A percentile compares a stretch with the other conserved stretches of the same genome.
Conservation (phyloP, 176 grass and related monocot genomes). For the Triticum monococcum region DNA sequence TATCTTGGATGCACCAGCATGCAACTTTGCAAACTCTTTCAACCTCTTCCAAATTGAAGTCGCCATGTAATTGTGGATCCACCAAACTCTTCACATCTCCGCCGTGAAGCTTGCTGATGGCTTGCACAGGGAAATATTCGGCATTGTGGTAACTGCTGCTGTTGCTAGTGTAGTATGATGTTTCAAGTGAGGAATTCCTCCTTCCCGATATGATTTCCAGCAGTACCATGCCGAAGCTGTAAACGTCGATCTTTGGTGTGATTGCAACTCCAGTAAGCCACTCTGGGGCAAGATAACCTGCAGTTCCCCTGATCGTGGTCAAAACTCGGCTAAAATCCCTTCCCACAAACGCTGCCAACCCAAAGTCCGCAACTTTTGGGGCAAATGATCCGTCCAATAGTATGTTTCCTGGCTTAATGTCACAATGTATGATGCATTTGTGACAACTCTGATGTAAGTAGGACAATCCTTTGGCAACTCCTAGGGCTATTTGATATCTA, state of each 20-base stretch:
- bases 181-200: background rate
- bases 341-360: background rate
- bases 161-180: background rate
- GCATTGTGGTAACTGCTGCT: background rate
- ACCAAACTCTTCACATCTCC: background rate
- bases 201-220: background rate
- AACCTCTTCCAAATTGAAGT: no score
- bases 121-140: background rate
- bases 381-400: background rate
- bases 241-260: background rate
- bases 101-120: background rate
- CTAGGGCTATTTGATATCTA: background rate
- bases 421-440: background rate
- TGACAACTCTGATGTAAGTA: conserved; percentile 14
- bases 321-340: conserved; percentile 8
- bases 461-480: background rate
- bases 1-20: no score
- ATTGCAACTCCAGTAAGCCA: background rate
- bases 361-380: background rate
- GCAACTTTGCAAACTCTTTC: no score
- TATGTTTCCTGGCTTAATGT: background rate
- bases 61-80: background rate
- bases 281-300: background rate
- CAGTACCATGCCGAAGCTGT: background rate
- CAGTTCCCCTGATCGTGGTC: background rate